Percentiles rank a stretch among this genome's conserved stretches.
phyloP scores from a whole-genome alignment of 2,329 filamentous ascomycete species.

The Beauveria australis region DNA sequence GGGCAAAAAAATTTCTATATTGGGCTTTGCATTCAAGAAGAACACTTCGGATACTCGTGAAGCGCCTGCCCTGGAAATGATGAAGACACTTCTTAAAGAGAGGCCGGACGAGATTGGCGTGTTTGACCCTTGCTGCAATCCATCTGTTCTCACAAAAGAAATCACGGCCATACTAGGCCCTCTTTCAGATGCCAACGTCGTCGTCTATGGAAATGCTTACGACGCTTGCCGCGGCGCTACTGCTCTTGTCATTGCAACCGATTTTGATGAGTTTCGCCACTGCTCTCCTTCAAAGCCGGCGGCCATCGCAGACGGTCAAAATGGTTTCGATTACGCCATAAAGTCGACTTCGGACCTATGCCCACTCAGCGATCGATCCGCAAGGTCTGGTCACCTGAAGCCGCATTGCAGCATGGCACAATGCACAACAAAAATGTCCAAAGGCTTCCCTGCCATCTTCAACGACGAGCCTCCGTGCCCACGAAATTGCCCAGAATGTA shows the following conservation, averaged over 20 bases:
- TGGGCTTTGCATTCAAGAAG: constrained; percentile 76
- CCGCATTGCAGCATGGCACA: too few relatives aligned
- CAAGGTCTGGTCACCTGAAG: too few relatives aligned
- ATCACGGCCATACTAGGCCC: constrained; percentile 36
- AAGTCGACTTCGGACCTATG: too few relatives aligned
- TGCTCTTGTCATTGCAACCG: not conserved
- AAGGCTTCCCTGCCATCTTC: too few relatives aligned
- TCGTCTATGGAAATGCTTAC: not conserved
- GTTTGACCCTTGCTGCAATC: constrained; percentile 58
- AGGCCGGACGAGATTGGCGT: constrained; percentile 55
- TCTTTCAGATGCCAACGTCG: constrained; percentile 27
- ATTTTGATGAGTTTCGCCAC: too few relatives aligned
- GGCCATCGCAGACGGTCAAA: too few relatives aligned
- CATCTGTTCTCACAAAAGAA: constrained; percentile 40
- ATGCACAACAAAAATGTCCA: too few relatives aligned
- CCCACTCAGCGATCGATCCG: too few relatives aligned
- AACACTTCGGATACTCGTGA: constrained; percentile 70
- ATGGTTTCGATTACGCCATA: too few relatives aligned
- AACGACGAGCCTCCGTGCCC: too few relatives aligned
- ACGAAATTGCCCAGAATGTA: too few relatives aligned
- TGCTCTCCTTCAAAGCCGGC: too few relatives aligned
- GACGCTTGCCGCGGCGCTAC: not conserved
- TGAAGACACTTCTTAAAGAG: constrained; percentile 58
- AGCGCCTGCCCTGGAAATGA: constrained; percentile 59
- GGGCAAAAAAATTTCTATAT: constrained; percentile 62